Percentiles rank a stretch among this genome's conserved stretches.
phyloP scores from a whole-genome alignment of 208 protist genomes.

The Histomonas meleagridis region DNA sequence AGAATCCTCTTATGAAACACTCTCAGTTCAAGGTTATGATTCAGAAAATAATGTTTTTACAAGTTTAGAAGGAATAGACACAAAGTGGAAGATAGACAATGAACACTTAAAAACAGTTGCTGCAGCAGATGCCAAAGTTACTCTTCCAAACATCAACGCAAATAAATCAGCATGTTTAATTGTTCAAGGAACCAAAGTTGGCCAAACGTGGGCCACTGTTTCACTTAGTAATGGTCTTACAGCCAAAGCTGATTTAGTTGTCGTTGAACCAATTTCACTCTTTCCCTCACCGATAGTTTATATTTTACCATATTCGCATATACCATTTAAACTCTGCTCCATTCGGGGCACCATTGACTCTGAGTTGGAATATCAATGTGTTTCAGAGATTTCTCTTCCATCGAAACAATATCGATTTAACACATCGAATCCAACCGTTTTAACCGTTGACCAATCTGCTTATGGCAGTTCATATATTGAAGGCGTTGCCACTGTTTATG shows the following conservation, averaged over 20 bases:
- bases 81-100: background rate
- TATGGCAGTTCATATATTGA: background rate
- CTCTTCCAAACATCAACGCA: background rate
- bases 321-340: slow-evolving; percentile 14
- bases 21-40: background rate
- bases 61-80: background rate
- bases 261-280: slow-evolving; percentile 1
- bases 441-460: background rate
- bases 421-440: background rate
- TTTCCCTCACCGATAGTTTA: background rate
- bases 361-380: background rate
- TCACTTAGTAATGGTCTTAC: no score
- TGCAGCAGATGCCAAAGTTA: background rate
- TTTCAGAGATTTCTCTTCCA: background rate
- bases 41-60: background rate
- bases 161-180: background rate
- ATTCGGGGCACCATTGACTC: background rate
- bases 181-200: slow-evolving; percentile 21
- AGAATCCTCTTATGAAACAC: background rate
- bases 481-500: background rate
- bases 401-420: background rate
- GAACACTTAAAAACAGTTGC: background rate
- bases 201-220: background rate
- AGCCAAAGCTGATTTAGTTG: background rate
- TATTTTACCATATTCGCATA: background rate